Conservation (phyloP, 495 filamentous ascomycete species). For the Xylaria castorea region DNA sequence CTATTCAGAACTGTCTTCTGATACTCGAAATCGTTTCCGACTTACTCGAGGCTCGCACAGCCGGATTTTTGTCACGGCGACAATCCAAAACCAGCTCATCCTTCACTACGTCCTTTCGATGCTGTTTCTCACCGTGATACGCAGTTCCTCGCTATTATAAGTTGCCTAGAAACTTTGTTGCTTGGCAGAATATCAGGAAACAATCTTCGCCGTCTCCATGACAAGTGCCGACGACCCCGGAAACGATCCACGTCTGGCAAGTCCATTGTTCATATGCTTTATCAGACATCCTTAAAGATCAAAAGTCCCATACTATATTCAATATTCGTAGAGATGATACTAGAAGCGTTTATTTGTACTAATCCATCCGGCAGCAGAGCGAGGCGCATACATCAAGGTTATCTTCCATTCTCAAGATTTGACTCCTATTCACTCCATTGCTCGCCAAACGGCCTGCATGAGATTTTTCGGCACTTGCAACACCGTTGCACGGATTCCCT, state of each 20-base stretch:
- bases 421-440: constrained; percentile 25
- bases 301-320: too few relatives aligned
- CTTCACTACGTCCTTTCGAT: not conserved
- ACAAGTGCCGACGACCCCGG: not conserved
- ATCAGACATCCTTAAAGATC: not conserved
- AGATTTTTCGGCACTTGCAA: constrained; percentile 14
- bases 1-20: constrained; percentile 32
- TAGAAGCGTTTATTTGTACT: not conserved
- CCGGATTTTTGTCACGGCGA: not conserved
- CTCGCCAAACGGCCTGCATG: constrained; percentile 15
- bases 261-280: not conserved
- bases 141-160: not conserved
- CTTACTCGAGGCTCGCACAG: constrained; percentile 13
- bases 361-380: not conserved
- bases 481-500: not conserved
- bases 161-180: not conserved
- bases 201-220: not conserved
- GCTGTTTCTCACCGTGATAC: not conserved
- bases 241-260: not conserved
- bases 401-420: not conserved
- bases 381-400: not conserved
- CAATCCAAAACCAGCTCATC: not conserved
- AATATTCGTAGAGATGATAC: not conserved
- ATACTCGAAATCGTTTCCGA: constrained; percentile 31
- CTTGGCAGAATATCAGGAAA: not conserved